Base-by-base conservation (phyloP, 805 yeast genomes). In the Spencermartinsiella europaea region DNA sequence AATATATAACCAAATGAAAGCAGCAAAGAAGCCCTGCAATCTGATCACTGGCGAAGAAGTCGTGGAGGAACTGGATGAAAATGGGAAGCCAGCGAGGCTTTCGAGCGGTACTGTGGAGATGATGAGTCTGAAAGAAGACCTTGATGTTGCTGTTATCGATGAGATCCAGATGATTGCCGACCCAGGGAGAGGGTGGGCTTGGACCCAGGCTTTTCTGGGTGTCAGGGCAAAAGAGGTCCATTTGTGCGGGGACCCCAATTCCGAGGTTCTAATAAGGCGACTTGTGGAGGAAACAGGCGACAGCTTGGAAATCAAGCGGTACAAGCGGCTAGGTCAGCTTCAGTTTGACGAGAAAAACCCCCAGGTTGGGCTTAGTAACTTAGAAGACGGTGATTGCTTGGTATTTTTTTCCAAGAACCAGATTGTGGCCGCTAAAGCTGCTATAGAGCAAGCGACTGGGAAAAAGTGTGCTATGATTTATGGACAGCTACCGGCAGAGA, bases 131-230 rank as follows among this genome's bases (percentile, higher is more conserved):
- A 70, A 69, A 39, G 76, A 73, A 34, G 73, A 75, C 33, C 79
- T 83, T 73, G 99, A 93, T 54, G 83, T 89, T 19, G 90, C 93
- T 44, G 90, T 93, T 17, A 76, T 93, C 21, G 99, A 93, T 69
- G 99, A 93, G 63, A 91, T 93, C 53, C 99, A 93, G 64, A 89
- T 93, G 98, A 80, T 93, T 55, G 80, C 78, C 1, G 96, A 90
- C 59, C 69, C 70, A 5, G 68, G 68, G 15, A 68, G 99, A 52
- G 99, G 99, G 0, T 80, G 85, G 69, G 95, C 96, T 0, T 93
- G 99, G 98, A 84, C 97, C 0, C 80, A 80, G 55, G 97, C 95
- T 0, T 68, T 93, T 1, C 68, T 93, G 28, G 98, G 98, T 3
- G 93, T 81, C 0, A 76, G 77, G 49, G 95, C 97, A 3, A 79